Percentiles rank a stretch among this genome's conserved stretches.
These are phyloP conservation scores for Metschnikowia aberdeeniae DNA, from an alignment of 805 yeast genomes.

Conservation along the genomic window DNA sequence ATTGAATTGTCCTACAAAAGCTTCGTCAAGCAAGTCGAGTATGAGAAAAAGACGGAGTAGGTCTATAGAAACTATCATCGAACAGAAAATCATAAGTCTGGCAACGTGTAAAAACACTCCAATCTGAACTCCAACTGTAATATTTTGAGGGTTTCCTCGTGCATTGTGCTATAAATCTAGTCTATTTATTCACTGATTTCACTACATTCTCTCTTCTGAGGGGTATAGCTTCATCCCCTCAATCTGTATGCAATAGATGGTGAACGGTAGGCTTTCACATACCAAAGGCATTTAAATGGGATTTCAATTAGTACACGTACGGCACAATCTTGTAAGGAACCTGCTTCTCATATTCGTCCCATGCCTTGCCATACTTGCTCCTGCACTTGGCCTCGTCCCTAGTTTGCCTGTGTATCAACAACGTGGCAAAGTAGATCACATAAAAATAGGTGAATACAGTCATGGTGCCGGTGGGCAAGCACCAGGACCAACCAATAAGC, in stretches of 20 bases:
- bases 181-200: no score
- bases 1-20: constrained; percentile 78
- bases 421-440: constrained; percentile 72
- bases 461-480: constrained; percentile 78
- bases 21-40: constrained; percentile 64
- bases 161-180: no score
- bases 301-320: constrained; percentile 54
- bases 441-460: constrained; percentile 87
- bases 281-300: neutral
- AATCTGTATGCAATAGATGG: no score
- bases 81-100: neutral
- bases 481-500: constrained; percentile 88
- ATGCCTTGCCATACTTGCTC: constrained; percentile 76
- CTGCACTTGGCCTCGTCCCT: constrained; percentile 92
- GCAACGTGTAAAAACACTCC: no score
- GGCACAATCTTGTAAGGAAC: constrained; percentile 94
- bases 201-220: no score
- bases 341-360: constrained; percentile 74
- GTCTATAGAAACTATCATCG: neutral
- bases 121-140: no score
- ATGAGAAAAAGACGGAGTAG: constrained; percentile 45
- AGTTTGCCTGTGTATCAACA: constrained; percentile 81
- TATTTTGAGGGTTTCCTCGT: no score
- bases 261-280: no score
- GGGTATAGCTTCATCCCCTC: no score